Conservation (phyloP, 2,329 filamentous ascomycete species). For the Triangularia setosa region DNA sequence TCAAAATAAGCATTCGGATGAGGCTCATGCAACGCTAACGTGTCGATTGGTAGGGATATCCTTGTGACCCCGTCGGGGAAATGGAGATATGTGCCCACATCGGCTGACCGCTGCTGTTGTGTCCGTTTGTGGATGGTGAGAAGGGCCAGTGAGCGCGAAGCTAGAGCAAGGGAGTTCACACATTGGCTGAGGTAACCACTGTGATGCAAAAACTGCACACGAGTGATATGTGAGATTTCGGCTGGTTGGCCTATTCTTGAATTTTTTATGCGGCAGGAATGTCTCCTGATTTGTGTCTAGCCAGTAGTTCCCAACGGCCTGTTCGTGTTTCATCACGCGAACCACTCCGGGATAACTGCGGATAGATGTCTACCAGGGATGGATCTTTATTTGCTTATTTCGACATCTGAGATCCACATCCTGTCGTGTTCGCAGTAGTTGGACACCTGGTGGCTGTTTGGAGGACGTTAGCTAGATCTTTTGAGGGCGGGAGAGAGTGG, state of each 20-base stretch:
- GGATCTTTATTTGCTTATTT: neutral
- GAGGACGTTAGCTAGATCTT: neutral
- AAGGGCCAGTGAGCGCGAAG: neutral
- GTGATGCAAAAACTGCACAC: neutral
- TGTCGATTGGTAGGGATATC: neutral
- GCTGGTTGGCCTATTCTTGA: neutral
- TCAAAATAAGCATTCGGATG: neutral
- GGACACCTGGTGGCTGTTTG: neutral
- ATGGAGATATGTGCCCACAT: neutral
- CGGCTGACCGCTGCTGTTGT: neutral
- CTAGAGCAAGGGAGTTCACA: neutral
- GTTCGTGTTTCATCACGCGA: neutral
- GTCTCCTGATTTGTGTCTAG: neutral
- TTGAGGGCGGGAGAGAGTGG: neutral
- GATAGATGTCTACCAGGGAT: neutral
- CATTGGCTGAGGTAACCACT: neutral
- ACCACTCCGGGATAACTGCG: neutral
- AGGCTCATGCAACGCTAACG: conserved; percentile 2
- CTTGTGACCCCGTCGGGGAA: neutral
- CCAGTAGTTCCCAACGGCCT: neutral
- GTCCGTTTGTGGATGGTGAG: neutral
- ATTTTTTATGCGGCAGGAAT: neutral
- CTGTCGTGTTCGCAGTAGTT: neutral
- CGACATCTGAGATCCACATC: neutral
- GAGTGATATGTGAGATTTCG: neutral